Evolutionary conservation across 352 stramenopile genomes (phyloP), one percentile per base, ranked within the genome.

Genomic region (Elongisporangium anandrum): DNA sequence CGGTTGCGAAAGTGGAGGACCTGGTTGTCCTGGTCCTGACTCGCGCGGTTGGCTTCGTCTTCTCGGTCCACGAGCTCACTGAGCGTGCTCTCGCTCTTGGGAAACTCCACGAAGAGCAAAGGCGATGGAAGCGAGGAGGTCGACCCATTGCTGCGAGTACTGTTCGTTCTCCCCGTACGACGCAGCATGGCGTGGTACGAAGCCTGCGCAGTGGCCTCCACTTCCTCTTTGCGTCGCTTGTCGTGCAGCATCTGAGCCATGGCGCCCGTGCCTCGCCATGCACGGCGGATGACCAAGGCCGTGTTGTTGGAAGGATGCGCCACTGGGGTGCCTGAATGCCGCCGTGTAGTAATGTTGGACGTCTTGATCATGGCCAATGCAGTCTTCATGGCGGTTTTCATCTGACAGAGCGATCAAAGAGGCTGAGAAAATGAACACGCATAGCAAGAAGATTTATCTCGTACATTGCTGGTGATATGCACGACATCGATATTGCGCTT

Each of bases 1-100:
- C 83, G 80, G 23, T 77, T 61, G 8, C 77, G 79, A 47, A 92
- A 92, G 38, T 72, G 77, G 6, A 68, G 81, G 2, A 75, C 75
- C n/a, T 87, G 63, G 16, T 77, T 65, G 15, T 78, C 56, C 2
- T 48, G 19, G 29, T 66, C 47, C 0, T 60, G 19, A 16, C 19
- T 13, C 17, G 15, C 58, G 12, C 66, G 3, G 2, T 58, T 54
- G 0, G 57, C 61, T 48, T 87, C 73, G 22, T 73, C 61, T 17
- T 78, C 60, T 45, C 34, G 34, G 8, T 64, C 56, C 4, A 79
- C 58, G 1, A 62, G 57, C 4, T 81, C 62, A 38, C 65, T 62
- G 20, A 77, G 58, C 19, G 68, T 75, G 22, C 64, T 56, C 19
- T 69, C 56, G 13, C 64, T 38, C 57, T 63, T 57, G 38, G 68